Evolutionary conservation across 2,329 filamentous ascomycete genomes (phyloP).

Genomic region (Myriosclerotinia curreyana): DNA sequence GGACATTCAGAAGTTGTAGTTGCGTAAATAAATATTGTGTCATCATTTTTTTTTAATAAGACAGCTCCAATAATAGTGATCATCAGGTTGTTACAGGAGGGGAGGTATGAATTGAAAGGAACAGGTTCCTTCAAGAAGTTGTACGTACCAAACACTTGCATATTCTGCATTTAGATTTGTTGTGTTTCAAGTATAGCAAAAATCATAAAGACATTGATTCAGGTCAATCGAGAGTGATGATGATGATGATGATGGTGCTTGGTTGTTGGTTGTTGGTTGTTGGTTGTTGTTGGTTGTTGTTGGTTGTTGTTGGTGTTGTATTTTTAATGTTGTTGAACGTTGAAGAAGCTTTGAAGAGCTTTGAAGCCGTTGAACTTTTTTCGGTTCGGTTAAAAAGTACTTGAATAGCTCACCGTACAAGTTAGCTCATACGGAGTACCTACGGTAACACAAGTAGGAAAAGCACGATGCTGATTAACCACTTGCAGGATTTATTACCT

Average conservation of each 20-base stretch:
- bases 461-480: conserved; percentile 16
- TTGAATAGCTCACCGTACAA: conserved; percentile 5
- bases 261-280: no score
- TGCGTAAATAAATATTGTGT: conserved; percentile 29
- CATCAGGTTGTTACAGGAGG: conserved; percentile 27
- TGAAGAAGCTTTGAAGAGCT: background rate
- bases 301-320: background rate
- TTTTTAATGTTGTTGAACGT: background rate
- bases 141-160: conserved; percentile 21
- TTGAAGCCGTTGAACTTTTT: background rate
- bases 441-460: background rate
- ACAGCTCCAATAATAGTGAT: conserved; percentile 33
- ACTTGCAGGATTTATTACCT: background rate
- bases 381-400: background rate
- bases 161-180: background rate
- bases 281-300: background rate
- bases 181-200: background rate
- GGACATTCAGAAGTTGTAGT: conserved; percentile 31
- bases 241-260: background rate
- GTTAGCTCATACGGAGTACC: background rate
- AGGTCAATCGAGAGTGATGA: background rate
- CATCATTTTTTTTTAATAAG: conserved; percentile 30
- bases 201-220: conserved; percentile 2
- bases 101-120: background rate
- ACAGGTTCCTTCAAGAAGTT: background rate